Conservation (phyloP, 352 stramenopile genomes). For the Globisporangium spinosum region DNA sequence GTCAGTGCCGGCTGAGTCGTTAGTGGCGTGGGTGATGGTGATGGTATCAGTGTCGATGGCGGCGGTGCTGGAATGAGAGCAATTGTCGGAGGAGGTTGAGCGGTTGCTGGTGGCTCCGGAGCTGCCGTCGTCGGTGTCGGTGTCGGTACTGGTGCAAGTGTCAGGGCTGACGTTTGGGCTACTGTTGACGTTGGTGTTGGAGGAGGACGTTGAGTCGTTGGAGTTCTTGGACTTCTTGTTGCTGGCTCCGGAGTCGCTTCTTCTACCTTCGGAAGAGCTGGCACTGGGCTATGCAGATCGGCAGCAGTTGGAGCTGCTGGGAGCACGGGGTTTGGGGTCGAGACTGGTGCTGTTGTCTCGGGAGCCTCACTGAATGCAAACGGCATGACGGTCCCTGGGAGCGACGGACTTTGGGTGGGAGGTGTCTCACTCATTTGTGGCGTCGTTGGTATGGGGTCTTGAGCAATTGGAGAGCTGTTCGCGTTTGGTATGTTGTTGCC, state of each 20-base stretch:
- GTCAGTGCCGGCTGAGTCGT: not conserved
- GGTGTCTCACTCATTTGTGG: not conserved
- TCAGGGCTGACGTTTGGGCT: too few species aligned
- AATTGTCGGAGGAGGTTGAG: not conserved
- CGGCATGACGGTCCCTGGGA: not conserved
- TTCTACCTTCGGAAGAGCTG: not conserved
- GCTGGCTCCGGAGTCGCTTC: not conserved
- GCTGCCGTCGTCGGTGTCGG: not conserved
- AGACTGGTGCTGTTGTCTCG: not conserved
- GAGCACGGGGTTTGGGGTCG: not conserved
- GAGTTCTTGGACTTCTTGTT: not conserved
- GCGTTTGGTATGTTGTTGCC: not conserved
- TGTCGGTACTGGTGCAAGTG: too few species aligned
- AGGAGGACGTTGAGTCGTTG: not conserved
- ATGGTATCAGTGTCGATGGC: not conserved
- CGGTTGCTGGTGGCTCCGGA: not conserved
- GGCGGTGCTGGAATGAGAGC: not conserved
- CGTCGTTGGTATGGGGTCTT: not conserved
- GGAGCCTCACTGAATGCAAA: not conserved
- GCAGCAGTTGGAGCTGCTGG: not conserved
- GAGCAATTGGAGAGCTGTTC: not conserved
- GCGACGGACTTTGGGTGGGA: not conserved
- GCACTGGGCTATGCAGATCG: not conserved
- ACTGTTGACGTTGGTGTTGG: not conserved
- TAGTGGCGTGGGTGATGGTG: too few species aligned